These are phyloP conservation scores for Linum tenue DNA, from an alignment of 345 rosid genomes.

Conservation along the genomic window DNA sequence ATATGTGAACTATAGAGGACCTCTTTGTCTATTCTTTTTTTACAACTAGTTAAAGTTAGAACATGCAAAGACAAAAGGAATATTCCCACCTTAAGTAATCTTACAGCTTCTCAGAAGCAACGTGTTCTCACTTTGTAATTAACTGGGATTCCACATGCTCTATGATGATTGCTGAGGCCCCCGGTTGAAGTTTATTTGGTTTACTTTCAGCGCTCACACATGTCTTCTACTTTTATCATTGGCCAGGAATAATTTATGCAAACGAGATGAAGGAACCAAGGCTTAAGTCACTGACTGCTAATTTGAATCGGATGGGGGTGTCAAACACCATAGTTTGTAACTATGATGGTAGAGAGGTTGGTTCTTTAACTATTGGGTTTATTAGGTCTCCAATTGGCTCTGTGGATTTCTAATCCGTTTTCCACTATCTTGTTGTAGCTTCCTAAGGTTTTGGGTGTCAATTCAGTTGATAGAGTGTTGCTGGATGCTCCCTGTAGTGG, in stretches of 20 bases:
- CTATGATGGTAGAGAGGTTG: slow-evolving; percentile 94
- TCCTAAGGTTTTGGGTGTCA: slow-evolving; percentile 65
- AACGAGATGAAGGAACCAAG: slow-evolving; percentile 83
- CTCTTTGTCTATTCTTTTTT: neutral
- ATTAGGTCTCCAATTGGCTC: neutral
- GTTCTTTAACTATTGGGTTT: slow-evolving; percentile 15
- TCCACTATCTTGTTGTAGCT: slow-evolving; percentile 33
- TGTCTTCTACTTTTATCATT: slow-evolving; percentile 11
- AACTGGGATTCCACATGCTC: too few species aligned
- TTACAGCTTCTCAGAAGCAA: neutral
- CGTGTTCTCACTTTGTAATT: neutral
- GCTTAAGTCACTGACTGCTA: slow-evolving; percentile 80
- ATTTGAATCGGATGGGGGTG: slow-evolving; percentile 92
- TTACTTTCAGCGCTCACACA: neutral
- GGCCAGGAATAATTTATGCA: slow-evolving; percentile 73
- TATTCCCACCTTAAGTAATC: neutral
- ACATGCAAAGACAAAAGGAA: neutral
- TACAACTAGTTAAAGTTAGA: neutral
- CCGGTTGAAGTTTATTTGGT: slow-evolving; percentile 1
- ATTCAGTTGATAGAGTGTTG: slow-evolving; percentile 73
- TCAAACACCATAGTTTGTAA: slow-evolving; percentile 84
- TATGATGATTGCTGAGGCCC: too few species aligned
- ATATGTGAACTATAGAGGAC: neutral
- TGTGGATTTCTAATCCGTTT: slow-evolving; percentile 1
- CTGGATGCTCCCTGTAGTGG: slow-evolving; percentile 99